Evolutionary conservation across 495 filamentous ascomycete species (phyloP).

Genomic region (Hypoxylon fragiforme): DNA sequence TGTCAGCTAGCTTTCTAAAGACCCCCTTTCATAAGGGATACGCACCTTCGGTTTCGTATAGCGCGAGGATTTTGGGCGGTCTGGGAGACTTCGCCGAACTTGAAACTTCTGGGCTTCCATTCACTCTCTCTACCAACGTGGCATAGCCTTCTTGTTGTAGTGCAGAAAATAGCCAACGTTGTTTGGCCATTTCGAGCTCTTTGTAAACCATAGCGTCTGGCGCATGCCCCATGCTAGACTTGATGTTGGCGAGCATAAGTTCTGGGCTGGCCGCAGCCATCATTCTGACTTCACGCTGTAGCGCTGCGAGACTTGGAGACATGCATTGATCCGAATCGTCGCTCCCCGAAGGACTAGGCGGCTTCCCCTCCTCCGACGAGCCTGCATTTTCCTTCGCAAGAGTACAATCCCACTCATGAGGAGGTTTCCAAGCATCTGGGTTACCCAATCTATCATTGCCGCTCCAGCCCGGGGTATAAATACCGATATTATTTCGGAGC

Average conservation of each 20-base stretch:
- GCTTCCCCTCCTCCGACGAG: conserved; percentile 16
- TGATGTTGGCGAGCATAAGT: conserved; percentile 49
- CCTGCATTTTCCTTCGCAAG: conserved; percentile 17
- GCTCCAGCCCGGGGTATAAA: conserved; percentile 27
- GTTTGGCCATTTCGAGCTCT: conserved; percentile 46
- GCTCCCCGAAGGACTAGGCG: conserved; percentile 11
- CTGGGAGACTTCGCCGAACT: conserved; percentile 25
- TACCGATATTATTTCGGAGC: conserved; percentile 10
- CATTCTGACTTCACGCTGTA: conserved; percentile 46
- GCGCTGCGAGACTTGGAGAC: conserved; percentile 33
- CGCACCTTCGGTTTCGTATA: conserved; percentile 49
- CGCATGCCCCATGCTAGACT: conserved; percentile 45
- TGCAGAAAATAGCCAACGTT: conserved; percentile 50
- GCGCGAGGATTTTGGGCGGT: conserved; percentile 43
- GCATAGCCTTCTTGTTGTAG: conserved; percentile 36
- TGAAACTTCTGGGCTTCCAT: conserved; percentile 11
- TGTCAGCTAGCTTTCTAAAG: conserved; percentile 22
- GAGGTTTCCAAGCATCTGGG: conserved; percentile 48
- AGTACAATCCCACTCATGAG: conserved; percentile 43
- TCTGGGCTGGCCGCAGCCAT: conserved; percentile 50
- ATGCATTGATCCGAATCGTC: conserved; percentile 27
- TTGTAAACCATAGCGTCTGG: conserved; percentile 45
- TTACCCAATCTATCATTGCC: conserved; percentile 28
- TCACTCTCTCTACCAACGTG: conserved; percentile 12
- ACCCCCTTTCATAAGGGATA: neutral